Evolutionary conservation across 306 rosid genomes (phyloP), one percentile per base, ranked within the genome.

Genomic region (Cucurbita moschata): DNA sequence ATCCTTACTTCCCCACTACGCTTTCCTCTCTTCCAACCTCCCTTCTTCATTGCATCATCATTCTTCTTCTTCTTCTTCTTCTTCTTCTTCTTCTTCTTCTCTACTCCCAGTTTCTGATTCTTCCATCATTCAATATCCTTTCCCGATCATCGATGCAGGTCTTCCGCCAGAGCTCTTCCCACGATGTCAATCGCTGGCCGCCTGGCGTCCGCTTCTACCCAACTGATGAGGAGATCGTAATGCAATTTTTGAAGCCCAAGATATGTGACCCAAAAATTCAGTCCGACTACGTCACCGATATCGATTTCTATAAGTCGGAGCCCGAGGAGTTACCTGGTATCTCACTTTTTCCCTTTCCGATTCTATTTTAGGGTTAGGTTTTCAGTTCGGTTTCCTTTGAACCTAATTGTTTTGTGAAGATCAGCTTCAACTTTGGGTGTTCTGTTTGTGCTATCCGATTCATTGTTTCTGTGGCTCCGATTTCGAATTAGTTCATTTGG

Each of bases 171-270:
- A 73, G 79, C 65, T 75, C 88, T 52, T 79, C 82, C 30, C 76
- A 86, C 67, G 79, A 75, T 56, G 78, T 71, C 59, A 75, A 78
- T 76, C 79, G 84, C 14, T 83, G 90, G 80, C 92, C 89, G 79
- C 96, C 96, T 1, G 96, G 98, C 42, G 88, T 92, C 74, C 92
- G 98, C 7, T 92, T 92, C 18, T 91, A 90, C 78, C 98, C 98
- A 5, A 92, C 96, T 0, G 98, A 92, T 37, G 96, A 92, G 83
- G 98, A 92, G 66, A 77, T 92, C 62, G 77, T 90, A 3, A 81
- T 90, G 57, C 87, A 83, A 70, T 88, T 88, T 84, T 86, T 92
- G 56, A 92, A 90, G 84, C 73, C 85, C 80, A 92, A 87, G 85
- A 90, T 87, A 82, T 87, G 92, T 26, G 77, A 87, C 83, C 86